Evolutionary conservation across 306 rosid species (phyloP).

Genomic region (Mimosa pudica): DNA sequence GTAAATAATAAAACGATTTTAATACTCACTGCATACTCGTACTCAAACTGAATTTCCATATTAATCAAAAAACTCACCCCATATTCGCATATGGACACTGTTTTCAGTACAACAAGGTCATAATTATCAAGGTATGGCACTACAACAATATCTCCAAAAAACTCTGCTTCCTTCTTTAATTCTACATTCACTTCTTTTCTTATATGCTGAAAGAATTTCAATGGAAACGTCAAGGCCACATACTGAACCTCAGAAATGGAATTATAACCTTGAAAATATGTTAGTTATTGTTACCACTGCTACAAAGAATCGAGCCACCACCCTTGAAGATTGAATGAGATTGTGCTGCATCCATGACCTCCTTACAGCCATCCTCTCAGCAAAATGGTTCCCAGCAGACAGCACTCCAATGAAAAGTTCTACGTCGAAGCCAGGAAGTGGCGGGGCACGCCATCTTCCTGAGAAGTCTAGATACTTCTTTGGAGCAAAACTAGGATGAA

Average conservation of each 20-base stretch:
- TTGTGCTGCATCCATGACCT: slow-evolving; percentile 94
- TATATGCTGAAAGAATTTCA: slow-evolving; percentile 56
- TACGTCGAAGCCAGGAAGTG: slow-evolving; percentile 47
- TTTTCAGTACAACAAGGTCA: slow-evolving; percentile 88
- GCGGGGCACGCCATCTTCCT: slow-evolving; percentile 66
- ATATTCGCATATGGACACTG: slow-evolving; percentile 86
- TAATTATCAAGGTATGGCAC: slow-evolving; percentile 92
- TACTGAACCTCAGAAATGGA: not conserved
- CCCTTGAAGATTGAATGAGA: slow-evolving; percentile 64
- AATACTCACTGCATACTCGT: not conserved
- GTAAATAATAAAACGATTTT: slow-evolving; percentile 26
- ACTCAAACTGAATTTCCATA: not conserved
- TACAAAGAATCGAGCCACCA: slow-evolving; percentile 80
- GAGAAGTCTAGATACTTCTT: slow-evolving; percentile 67
- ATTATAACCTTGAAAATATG: slow-evolving; percentile 17
- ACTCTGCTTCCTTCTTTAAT: slow-evolving; percentile 85
- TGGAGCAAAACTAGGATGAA: slow-evolving; percentile 87
- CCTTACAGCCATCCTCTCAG: slow-evolving; percentile 91
- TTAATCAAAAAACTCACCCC: slow-evolving; percentile 67
- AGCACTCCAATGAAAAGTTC: slow-evolving; percentile 80
- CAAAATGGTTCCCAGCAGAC: slow-evolving; percentile 93
- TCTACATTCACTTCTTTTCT: slow-evolving; percentile 73
- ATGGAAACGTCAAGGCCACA: slow-evolving; percentile 33
- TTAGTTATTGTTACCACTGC: slow-evolving; percentile 58
- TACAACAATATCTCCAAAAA: slow-evolving; percentile 82